Evolutionary conservation across 2,329 filamentous ascomycete genomes (phyloP).

Genomic region (Colletotrichum horii): DNA sequence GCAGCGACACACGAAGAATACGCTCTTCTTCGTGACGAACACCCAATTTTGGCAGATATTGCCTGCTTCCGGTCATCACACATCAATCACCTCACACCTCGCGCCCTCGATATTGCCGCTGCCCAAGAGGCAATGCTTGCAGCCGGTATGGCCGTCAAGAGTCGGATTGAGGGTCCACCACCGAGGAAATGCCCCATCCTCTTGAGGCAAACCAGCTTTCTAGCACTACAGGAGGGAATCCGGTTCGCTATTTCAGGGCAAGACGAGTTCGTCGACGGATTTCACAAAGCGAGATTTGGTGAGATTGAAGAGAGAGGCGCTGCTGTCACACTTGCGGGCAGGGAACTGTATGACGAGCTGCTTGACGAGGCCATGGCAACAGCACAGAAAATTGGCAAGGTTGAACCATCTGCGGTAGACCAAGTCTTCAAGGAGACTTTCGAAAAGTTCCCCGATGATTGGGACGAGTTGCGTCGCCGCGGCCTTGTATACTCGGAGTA

Average conservation of each 20-base stretch:
- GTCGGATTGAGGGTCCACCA: conserved; percentile 57
- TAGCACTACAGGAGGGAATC: conserved; percentile 53
- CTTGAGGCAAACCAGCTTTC: conserved; percentile 58
- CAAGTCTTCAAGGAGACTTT: conserved; percentile 34
- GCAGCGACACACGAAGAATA: conserved; percentile 47
- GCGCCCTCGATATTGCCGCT: conserved; percentile 52
- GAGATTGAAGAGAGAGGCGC: conserved; percentile 59
- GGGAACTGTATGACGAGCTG: conserved; percentile 51
- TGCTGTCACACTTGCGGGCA: conserved; percentile 50
- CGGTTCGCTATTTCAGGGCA: conserved; percentile 34
- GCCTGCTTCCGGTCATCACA: conserved; percentile 47
- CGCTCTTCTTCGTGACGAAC: conserved; percentile 41
- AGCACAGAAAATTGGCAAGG: not conserved
- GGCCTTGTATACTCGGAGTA: conserved; percentile 46
- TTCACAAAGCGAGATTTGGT: conserved; percentile 55
- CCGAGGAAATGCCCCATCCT: conserved; percentile 47
- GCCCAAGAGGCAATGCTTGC: conserved; percentile 48
- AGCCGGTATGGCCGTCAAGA: conserved; percentile 48
- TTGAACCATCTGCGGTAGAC: conserved; percentile 11
- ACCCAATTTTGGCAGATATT: conserved; percentile 55
- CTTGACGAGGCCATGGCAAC: conserved; percentile 33
- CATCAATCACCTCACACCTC: conserved; percentile 59
- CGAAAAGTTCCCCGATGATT: conserved; percentile 44
- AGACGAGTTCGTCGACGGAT: conserved; percentile 29
- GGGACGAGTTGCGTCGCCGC: conserved; percentile 37